These are phyloP conservation scores for Solanum piurae DNA, from an alignment of 257 asterid species.

Conservation along the genomic window DNA sequence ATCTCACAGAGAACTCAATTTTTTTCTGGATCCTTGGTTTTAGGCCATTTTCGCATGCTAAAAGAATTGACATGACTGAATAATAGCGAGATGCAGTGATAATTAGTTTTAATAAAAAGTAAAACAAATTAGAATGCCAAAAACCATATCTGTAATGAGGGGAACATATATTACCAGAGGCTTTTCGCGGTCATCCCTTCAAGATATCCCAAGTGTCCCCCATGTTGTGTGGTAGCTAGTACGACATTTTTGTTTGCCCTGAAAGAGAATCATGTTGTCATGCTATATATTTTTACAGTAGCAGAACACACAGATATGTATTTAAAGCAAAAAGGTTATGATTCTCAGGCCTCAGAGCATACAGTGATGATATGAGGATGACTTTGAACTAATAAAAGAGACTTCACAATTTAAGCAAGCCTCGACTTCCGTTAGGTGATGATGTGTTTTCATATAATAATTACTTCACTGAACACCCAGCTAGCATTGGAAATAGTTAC, in stretches of 20 bases:
- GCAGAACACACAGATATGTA: background rate
- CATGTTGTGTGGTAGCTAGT: slow-evolving; percentile 70
- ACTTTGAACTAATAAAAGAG: background rate
- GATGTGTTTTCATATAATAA: background rate
- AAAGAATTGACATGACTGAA: background rate
- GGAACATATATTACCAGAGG: slow-evolving; percentile 37
- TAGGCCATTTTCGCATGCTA: background rate
- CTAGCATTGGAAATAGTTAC: background rate
- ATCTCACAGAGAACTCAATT: background rate
- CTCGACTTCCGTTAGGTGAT: background rate
- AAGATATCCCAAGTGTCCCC: slow-evolving; percentile 74
- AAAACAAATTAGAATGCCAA: background rate
- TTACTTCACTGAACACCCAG: background rate
- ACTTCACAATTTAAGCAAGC: background rate
- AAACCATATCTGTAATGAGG: background rate
- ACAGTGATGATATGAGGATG: background rate
- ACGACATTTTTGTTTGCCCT: slow-evolving; percentile 63
- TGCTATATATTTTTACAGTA: background rate
- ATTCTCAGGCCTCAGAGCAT: background rate
- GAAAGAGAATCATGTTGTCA: background rate
- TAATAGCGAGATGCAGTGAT: background rate
- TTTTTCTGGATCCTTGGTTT: background rate
- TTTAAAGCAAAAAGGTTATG: background rate
- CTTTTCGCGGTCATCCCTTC: slow-evolving; percentile 64
- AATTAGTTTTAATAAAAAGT: background rate